A percentile compares a stretch with the other conserved stretches of the same genome.
Evolutionary conservation across 1,139 yeast genomes (phyloP).

Genomic region (Blastobotrys persicus): DNA sequence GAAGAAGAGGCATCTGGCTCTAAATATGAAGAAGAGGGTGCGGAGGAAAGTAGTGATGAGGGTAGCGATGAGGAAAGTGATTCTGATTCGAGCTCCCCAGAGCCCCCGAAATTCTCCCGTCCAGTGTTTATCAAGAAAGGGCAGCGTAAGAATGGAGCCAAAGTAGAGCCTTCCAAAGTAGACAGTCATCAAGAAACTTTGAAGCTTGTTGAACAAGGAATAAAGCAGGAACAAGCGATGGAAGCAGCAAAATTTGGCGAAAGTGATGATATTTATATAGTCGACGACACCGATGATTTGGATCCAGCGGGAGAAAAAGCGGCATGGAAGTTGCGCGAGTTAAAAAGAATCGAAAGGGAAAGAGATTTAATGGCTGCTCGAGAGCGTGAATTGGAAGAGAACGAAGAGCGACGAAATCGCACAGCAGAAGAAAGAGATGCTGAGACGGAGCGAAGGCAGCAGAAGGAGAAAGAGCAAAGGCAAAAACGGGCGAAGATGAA

Average conservation of each 20-base stretch:
- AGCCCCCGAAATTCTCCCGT: conserved; percentile 14
- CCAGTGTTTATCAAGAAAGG: conserved; percentile 31
- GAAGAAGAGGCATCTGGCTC: conserved; percentile 18
- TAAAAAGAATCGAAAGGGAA: conserved; percentile 45
- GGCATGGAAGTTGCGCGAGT: conserved; percentile 50
- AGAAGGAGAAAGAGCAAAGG: conserved; percentile 19
- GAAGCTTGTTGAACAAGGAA: conserved; percentile 23
- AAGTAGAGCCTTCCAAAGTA: conserved; percentile 2
- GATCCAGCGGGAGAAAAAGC: conserved; percentile 49
- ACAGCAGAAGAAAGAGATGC: conserved; percentile 35
- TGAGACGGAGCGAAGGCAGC: conserved; percentile 20
- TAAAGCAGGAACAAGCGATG: conserved; percentile 23
- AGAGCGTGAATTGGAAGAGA: conserved; percentile 44
- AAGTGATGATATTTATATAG: conserved; percentile 34
- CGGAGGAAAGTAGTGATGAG: conserved; percentile 14
- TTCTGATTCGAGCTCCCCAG: conserved; percentile 16
- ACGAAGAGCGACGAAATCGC: conserved; percentile 35
- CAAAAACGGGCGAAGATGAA: conserved; percentile 15
- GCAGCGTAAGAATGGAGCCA: neutral
- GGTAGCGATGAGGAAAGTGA: conserved; percentile 14
- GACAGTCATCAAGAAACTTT: conserved; percentile 23
- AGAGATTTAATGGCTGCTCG: conserved; percentile 38
- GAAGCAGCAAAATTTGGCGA: conserved; percentile 17
- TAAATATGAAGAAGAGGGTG: too few species aligned
- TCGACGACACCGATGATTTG: conserved; percentile 56